Evolutionary conservation across 768 basidiomycete genomes (phyloP), one percentile per base, ranked within the genome.

Genomic region (Pisolithus orientalis): DNA sequence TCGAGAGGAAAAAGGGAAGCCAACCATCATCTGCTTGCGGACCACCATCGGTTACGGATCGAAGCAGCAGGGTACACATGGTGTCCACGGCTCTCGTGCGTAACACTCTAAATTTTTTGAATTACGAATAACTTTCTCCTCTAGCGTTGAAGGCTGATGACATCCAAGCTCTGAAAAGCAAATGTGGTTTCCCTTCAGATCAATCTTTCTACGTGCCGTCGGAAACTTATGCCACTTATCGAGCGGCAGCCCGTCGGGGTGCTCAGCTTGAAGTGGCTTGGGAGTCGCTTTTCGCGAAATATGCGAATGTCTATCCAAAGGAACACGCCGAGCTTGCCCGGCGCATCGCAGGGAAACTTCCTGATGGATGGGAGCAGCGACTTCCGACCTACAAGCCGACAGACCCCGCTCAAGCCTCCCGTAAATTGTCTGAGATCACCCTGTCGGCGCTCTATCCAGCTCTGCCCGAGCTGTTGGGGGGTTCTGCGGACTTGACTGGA

Each of bases 21-120:
- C 94, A 27, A 90, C 92, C 37, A 76, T 97, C 59, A 89, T 96
- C 69, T 78, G 83, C 54, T 73, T 95, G 51, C 82, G 77, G 62
- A 96, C 94, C 49, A 96, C 87, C 43, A 97, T 97, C 56, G 94
- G 94, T 39, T 96, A 79, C 65, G 94, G 94, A 55, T 96, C 94
- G 32, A 90, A 89, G 75, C 80, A 84, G 65, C 87, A 92, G 69
- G 94, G 94, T 56, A 93, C 92, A 8, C 92, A 95, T 64, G 90
- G 90, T 60, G 91, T 96, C 56, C 94, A 97, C 70, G 94, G 94
- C 59, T 68, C 92, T 70, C 92, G 90, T 94, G 65, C 64, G 91
- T 83, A 25, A 45, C n/a, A 31, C 14, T 39, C 14, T 51, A 7
- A 10, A 29, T 49, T n/a, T 31, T 54, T 39, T 11, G 27, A 28